phyloP scores from a whole-genome alignment of 768 basidiomycete species.

The Myochromella boudieri region DNA sequence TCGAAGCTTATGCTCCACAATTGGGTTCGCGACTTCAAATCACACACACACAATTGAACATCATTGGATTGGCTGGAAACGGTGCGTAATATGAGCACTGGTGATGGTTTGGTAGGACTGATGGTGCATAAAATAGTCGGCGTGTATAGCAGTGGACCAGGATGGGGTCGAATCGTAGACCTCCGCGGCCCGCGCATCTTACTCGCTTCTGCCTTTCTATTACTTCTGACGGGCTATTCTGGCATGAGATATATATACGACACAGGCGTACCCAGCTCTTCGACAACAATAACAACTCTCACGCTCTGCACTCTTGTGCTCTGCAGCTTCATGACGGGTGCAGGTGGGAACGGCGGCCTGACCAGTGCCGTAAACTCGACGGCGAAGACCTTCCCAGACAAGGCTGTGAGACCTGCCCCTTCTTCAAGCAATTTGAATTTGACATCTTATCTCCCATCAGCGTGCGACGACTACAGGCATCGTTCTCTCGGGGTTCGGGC shows the following conservation, averaged over 20 bases:
- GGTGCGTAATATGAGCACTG: slow-evolving; percentile 37
- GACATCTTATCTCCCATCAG: slow-evolving; percentile 32
- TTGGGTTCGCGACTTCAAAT: slow-evolving; percentile 74
- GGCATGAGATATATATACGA: slow-evolving; percentile 61
- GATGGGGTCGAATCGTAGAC: slow-evolving; percentile 83
- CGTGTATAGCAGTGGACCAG: slow-evolving; percentile 72
- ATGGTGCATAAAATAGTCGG: slow-evolving; percentile 50
- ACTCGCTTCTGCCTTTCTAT: slow-evolving; percentile 55
- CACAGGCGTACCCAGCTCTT: slow-evolving; percentile 28
- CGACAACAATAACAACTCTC: slow-evolving; percentile 45
- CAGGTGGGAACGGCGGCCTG: slow-evolving; percentile 74
- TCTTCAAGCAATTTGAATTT: background rate
- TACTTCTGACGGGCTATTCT: slow-evolving; percentile 69
- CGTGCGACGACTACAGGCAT: slow-evolving; percentile 75
- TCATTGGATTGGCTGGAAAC: slow-evolving; percentile 81
- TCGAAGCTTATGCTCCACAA: slow-evolving; percentile 81
- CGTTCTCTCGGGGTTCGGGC: slow-evolving; percentile 85
- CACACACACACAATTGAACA: slow-evolving; percentile 78
- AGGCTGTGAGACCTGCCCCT: slow-evolving; percentile 44
- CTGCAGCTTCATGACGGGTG: slow-evolving; percentile 73
- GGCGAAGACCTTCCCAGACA: slow-evolving; percentile 80
- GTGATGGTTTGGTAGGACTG: background rate
- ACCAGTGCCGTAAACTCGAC: slow-evolving; percentile 74
- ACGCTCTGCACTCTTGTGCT: slow-evolving; percentile 52
- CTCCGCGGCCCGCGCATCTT: slow-evolving; percentile 67